Evolutionary conservation across 768 basidiomycete species (phyloP), one percentile per base, ranked within the genome.

Genomic region (Russula virescens): DNA sequence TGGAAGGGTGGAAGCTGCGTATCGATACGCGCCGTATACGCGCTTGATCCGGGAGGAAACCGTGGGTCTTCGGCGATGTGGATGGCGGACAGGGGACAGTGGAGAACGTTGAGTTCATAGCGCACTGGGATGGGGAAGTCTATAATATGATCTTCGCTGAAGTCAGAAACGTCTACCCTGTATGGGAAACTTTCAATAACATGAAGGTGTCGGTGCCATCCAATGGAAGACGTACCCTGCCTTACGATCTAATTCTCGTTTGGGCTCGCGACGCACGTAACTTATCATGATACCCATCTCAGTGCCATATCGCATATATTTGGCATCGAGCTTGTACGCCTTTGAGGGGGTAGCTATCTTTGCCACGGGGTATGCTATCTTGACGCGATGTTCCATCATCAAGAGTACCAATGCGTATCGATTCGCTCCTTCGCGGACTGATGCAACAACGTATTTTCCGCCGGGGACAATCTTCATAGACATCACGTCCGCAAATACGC

Each of bases 361-460:
- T 16, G 65, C 67, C 18, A 68, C 57, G 9, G 67, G 67, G 45
- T 68, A 68, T 4, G 55, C 61, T 8, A 38, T 63, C 45, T 63
- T 55, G 51, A 60, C 55, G 50, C 67, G 67, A 61, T 68, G 67
- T 13, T 68, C 67, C 67, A 66, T 60, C 67, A 68, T 55, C 25
- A 63, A 49, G 19, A 68, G 58, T 47, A 60, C 40, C 5, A 68
- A 23, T 38, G 61, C 65, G 55, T 68, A 68, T 21, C 52, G 57
- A 38, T 55, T 58, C 28, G 28, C 34, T 2, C 54, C 51, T 50
- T 57, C 56, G 14, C 65, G 57, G 23, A 66, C 48, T 8, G 67
- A 66, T 7, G 58, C 65, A 26, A 66, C 55, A 26, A 68, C 14
- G 25, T 66, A 66, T 51, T 68, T 62, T 10, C 67, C 67, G 6